These are phyloP conservation scores for Volvariella surrecta DNA, from an alignment of 1,284 basidiomycete species.

Conservation along the genomic window DNA sequence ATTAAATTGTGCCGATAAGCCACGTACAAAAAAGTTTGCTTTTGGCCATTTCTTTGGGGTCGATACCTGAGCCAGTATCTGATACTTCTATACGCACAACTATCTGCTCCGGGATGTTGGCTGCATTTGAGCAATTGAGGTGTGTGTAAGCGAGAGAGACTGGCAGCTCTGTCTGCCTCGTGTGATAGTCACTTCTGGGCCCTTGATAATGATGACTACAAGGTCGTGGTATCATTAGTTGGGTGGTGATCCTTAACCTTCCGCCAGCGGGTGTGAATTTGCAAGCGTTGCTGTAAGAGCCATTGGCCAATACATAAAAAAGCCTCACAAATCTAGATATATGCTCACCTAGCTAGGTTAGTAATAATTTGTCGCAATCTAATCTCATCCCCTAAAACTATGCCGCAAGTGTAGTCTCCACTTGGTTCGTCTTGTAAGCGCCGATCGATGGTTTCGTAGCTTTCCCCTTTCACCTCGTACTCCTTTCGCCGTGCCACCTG, in stretches of 20 bases:
- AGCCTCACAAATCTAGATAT: background rate
- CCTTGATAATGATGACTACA: slow-evolving; percentile 1
- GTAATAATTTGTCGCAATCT: slow-evolving; percentile 75
- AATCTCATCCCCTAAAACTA: slow-evolving; percentile 75
- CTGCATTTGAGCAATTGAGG: too few species aligned
- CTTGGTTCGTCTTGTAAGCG: slow-evolving; percentile 29
- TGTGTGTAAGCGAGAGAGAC: too few species aligned
- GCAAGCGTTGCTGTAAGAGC: slow-evolving; percentile 50
- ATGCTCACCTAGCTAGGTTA: slow-evolving; percentile 59
- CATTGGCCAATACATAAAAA: background rate
- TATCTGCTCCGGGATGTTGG: slow-evolving; percentile 40
- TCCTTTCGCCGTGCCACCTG: slow-evolving; percentile 49
- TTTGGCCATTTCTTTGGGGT: slow-evolving; percentile 61
- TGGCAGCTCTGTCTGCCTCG: slow-evolving; percentile 24
- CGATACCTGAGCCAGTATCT: slow-evolving; percentile 77
- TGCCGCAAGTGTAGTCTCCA: slow-evolving; percentile 38
- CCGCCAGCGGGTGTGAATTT: slow-evolving; percentile 78
- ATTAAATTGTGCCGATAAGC: background rate
- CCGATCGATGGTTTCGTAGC: slow-evolving; percentile 26
- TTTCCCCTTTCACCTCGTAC: slow-evolving; percentile 48
- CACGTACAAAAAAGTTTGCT: slow-evolving; percentile 69
- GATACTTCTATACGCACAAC: slow-evolving; percentile 76
- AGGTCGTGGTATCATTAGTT: slow-evolving; percentile 40
- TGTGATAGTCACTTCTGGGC: slow-evolving; percentile 31
- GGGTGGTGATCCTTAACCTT: slow-evolving; percentile 50